Conservation (phyloP, 2,329 filamentous ascomycete species). For the Eurotiales sp. region DNA sequence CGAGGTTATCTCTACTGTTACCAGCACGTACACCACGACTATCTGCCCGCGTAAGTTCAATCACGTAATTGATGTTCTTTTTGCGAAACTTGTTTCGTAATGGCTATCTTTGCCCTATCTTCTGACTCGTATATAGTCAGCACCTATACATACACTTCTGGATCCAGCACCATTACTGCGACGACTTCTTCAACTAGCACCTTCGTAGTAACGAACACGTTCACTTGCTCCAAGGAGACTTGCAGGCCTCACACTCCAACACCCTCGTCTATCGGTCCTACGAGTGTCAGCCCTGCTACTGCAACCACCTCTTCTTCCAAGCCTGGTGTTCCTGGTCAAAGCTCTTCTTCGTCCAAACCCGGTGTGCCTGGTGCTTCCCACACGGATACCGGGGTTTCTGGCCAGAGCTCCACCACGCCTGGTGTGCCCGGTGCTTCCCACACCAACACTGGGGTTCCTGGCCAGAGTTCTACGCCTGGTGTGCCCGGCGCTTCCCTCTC, state of each 20-base stretch:
- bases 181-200: conserved; percentile 12
- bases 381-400: too few relatives aligned
- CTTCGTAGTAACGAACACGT: conserved; percentile 11
- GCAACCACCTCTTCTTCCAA: neutral
- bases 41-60: conserved; percentile 13
- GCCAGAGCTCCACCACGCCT: neutral
- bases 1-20: neutral
- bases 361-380: neutral
- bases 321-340: neutral
- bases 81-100: neutral
- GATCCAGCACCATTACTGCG: conserved; percentile 10
- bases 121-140: neutral
- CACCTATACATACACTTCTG: conserved; percentile 1
- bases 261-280: neutral
- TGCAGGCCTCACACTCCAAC: conserved; percentile 13
- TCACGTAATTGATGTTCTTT: neutral
- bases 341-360: neutral
- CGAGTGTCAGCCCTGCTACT: neutral
- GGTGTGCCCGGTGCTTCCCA: neutral
- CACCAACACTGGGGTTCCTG: neutral
- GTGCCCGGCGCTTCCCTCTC: neutral
- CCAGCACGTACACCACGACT: conserved; percentile 6
- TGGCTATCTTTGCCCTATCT: neutral
- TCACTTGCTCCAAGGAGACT: conserved; percentile 12
- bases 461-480: neutral